Evolutionary conservation across 352 stramenopile genomes (phyloP).

Genomic region (Phytophthora cactorum): DNA sequence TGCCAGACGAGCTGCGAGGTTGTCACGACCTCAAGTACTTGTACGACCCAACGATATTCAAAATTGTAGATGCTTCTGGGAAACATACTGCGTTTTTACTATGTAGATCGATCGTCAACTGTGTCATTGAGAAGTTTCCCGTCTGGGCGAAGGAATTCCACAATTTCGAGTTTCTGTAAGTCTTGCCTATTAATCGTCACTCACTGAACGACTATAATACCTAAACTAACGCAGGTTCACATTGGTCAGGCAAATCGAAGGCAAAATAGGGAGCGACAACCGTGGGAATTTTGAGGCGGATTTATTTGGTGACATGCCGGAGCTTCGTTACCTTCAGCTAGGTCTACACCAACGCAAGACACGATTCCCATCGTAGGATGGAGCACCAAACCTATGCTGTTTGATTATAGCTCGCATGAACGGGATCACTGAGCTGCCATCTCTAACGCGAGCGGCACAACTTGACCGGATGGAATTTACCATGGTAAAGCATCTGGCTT

Average conservation of each 20-base stretch:
- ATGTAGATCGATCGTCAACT: conserved; percentile 2
- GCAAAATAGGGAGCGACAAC: conserved; percentile 32
- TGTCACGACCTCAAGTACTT: conserved; percentile 42
- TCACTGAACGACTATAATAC: background rate
- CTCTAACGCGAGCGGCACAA: conserved; percentile 10
- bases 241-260: conserved; percentile 48
- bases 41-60: conserved; percentile 19
- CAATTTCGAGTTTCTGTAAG: conserved; percentile 49
- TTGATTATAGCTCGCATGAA: conserved; percentile 33
- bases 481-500: conserved; percentile 11
- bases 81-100: background rate
- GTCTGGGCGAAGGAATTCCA: conserved; percentile 37
- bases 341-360: conserved; percentile 32
- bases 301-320: conserved; percentile 41
- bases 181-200: background rate
- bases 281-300: conserved; percentile 20
- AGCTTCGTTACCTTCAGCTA: conserved; percentile 46
- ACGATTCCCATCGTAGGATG: conserved; percentile 31
- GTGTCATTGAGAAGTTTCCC: conserved; percentile 20
- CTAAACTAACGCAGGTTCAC: background rate
- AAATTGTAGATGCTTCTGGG: no score
- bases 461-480: conserved; percentile 38
- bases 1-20: conserved; percentile 32
- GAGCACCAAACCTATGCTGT: conserved; percentile 33
- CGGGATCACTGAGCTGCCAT: conserved; percentile 28